Conservation (phyloP, 2,329 filamentous ascomycete species). For the Ophiosphaerella narmari region DNA sequence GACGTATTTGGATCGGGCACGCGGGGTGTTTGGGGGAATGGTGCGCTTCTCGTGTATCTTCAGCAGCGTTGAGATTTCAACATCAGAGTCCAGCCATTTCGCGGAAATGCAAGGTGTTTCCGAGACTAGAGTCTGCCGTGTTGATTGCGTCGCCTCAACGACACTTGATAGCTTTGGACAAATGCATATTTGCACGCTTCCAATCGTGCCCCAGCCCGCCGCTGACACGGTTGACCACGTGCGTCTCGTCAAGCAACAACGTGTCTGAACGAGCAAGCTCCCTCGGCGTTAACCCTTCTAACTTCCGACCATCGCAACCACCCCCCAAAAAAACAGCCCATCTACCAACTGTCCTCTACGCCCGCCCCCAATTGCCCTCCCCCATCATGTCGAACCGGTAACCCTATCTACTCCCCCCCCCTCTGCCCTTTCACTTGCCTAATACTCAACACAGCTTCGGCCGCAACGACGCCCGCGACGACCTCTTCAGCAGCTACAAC, state of each 20-base stretch:
- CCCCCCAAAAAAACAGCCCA: constrained; percentile 9
- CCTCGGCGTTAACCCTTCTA: constrained; percentile 17
- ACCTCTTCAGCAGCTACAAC: constrained; percentile 50
- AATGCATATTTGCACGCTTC: not conserved
- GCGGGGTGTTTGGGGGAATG: constrained; percentile 3
- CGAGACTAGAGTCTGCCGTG: not conserved
- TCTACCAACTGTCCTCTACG: constrained; percentile 27
- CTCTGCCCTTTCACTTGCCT: not conserved
- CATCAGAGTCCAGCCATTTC: not conserved
- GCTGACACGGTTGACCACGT: not conserved
- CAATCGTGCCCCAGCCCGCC: not conserved
- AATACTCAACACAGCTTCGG: constrained; percentile 25
- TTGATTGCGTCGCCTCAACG: too few relatives aligned
- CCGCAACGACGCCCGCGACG: constrained; percentile 35
- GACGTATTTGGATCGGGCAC: constrained; percentile 17
- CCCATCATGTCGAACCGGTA: constrained; percentile 32
- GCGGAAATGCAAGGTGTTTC: not conserved
- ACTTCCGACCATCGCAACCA: constrained; percentile 13
- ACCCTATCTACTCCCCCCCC: not conserved
- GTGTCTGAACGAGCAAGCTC: not conserved
- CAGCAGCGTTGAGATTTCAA: not conserved
- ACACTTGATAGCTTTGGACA: not conserved
- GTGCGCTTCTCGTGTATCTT: constrained; percentile 17
- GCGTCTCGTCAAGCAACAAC: too few relatives aligned
- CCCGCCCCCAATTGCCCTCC: not conserved